Base-by-base conservation (phyloP, 1,284 basidiomycete species). In the Irpex sp. region DNA sequence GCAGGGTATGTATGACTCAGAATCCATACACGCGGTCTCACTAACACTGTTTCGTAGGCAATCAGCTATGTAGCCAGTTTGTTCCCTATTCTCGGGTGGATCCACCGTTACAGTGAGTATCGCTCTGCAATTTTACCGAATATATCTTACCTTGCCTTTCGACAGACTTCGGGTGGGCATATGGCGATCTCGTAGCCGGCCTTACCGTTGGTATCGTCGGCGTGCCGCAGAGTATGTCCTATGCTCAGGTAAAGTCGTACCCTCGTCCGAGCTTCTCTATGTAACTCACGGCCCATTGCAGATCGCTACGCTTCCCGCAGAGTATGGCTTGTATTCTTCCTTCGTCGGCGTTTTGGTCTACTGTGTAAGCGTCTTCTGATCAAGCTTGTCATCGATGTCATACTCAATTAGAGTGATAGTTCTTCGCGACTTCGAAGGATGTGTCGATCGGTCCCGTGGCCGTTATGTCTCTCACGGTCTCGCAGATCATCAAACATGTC, bases 391-490 rank as follows among this genome's bases (percentile, higher is more conserved):
- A 62, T 56, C 52, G 38, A 21, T 51, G 19, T 37, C 11, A 19
- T n/a, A 58, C 54, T 58, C 6, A 49, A 26, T 17, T 31, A 51
- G 59, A n/a, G 54, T 37, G 4, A 26, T 69, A 92, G 88, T 85
- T 93, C 77, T 93, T 94, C 70, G 95, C 94, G n/a, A 97, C 95
- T 0, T 94, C 93, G 57, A 97, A 97, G 75, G 95, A 97, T 77
- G 91, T 95, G 26, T 93, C 93, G 13, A 96, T 97, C 68, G 95
- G 95, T 58, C 95, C 95, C 5, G 94, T 96, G 66, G 96, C 96
- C 15, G 96, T 98, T 74, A 97, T 98, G 94, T 96, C 93, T 4
- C 85, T 97, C 59, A 91, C 93, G 34, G 89, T 90, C 9, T 83
- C 92, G 17, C 87, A 93, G 73, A 87, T 96, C 67, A 90, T 97